Conservation (phyloP, 768 basidiomycete species). For the Sarcodon aspratus region DNA sequence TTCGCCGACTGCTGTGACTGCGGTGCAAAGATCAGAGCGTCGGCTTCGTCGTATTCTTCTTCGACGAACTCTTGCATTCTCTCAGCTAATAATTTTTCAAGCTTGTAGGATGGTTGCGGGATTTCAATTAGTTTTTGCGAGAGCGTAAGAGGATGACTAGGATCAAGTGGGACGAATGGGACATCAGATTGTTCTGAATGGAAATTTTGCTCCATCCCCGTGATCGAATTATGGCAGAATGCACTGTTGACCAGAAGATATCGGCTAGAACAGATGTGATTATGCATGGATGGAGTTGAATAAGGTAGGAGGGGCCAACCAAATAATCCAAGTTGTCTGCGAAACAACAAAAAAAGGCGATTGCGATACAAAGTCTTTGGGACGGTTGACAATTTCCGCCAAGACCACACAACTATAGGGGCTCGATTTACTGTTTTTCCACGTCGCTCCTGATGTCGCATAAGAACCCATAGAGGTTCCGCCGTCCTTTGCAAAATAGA, state of each 20-base stretch:
- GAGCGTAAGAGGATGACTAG: constrained; percentile 30
- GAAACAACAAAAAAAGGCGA: constrained; percentile 47
- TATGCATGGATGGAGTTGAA: background rate
- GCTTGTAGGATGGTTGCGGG: constrained; percentile 45
- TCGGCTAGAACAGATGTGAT: constrained; percentile 26
- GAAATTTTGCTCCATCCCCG: background rate
- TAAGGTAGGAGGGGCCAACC: constrained; percentile 25
- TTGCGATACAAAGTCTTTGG: constrained; percentile 38
- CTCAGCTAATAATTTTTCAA: constrained; percentile 34
- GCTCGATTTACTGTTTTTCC: constrained; percentile 39
- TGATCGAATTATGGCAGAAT: too few species aligned
- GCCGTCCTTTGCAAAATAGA: constrained; percentile 58
- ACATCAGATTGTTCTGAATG: constrained; percentile 5
- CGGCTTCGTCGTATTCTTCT: constrained; percentile 38
- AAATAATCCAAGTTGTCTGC: constrained; percentile 61
- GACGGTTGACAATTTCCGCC: constrained; percentile 56
- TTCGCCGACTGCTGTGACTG: background rate
- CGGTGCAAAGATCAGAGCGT: constrained; percentile 29
- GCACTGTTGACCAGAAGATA: constrained; percentile 44
- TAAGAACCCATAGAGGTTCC: constrained; percentile 34
- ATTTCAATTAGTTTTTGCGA: constrained; percentile 26
- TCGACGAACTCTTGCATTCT: constrained; percentile 28
- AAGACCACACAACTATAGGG: constrained; percentile 45
- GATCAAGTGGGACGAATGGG: constrained; percentile 40
- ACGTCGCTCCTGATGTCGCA: constrained; percentile 22